A percentile compares a stretch with the other conserved stretches of the same genome.
Conservation (phyloP, 106 monocot species). For the Dendrobium catenatum region DNA sequence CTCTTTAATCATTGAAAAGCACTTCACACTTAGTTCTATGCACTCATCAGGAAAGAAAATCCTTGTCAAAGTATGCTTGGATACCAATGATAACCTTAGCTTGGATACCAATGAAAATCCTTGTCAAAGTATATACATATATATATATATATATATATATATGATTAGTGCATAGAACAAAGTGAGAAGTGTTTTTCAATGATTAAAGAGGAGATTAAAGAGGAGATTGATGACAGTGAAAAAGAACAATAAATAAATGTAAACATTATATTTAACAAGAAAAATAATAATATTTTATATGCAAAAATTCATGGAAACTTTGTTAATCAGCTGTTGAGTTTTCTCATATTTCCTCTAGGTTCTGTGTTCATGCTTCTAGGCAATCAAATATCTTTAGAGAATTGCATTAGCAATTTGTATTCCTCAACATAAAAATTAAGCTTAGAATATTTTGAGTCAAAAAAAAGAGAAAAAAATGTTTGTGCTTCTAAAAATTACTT, state of each 20-base stretch:
- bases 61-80: neutral
- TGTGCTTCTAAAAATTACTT: neutral
- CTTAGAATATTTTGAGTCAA: neutral
- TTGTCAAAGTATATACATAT: neutral
- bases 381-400: neutral
- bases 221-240: neutral
- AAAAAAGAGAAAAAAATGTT: neutral
- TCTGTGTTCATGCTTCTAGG: neutral
- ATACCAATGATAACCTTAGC: neutral
- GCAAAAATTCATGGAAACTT: neutral
- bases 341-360: neutral
- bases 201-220: too few relatives aligned
- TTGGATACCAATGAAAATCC: neutral
- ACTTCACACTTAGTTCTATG: neutral
- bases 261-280: neutral
- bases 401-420: neutral
- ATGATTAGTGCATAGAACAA: neutral
- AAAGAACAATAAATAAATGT: neutral
- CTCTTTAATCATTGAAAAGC: neutral
- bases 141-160: too few relatives aligned
- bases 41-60: neutral
- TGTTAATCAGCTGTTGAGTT: neutral
- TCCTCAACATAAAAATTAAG: neutral
- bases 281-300: neutral
- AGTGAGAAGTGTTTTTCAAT: neutral